Conservation (phyloP, 2,329 filamentous ascomycete genomes). For the Exserohilum rostratum region DNA sequence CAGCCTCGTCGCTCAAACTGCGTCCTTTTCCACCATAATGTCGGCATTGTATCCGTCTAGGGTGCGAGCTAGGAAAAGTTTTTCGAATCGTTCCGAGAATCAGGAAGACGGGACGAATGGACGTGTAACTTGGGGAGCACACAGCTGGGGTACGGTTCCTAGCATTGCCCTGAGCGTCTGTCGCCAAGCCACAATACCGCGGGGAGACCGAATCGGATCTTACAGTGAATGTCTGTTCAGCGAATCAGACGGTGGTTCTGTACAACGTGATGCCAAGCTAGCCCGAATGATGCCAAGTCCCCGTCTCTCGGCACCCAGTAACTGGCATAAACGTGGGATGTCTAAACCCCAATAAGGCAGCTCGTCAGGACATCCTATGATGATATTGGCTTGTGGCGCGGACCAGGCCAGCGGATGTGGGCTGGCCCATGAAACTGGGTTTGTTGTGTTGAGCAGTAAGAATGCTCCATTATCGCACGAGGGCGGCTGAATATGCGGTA, state of each 20-base stretch:
- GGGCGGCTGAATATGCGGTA: constrained; percentile 22
- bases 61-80: constrained; percentile 2
- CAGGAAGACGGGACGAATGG: constrained; percentile 13
- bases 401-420: constrained; percentile 25
- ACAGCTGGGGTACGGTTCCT: constrained; percentile 14
- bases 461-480: constrained; percentile 37
- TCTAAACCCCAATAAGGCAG: constrained; percentile 32
- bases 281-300: background rate
- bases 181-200: constrained; percentile 21
- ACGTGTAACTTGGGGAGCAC: constrained; percentile 6
- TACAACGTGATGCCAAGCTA: constrained; percentile 28
- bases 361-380: constrained; percentile 25
- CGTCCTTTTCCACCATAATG: background rate
- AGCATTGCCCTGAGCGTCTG: constrained; percentile 8
- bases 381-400: constrained; percentile 27
- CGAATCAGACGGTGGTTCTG: constrained; percentile 24
- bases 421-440: constrained; percentile 27
- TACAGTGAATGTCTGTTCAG: background rate
- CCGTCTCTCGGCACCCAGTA: constrained; percentile 7
- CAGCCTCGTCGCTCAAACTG: background rate
- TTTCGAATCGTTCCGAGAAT: background rate
- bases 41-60: constrained; percentile 8
- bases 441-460: constrained; percentile 37
- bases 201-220: constrained; percentile 4
- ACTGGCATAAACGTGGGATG: constrained; percentile 18